A percentile compares a stretch with the other conserved stretches of the same genome.
Evolutionary conservation across 257 asterid species (phyloP).

Genomic region (Fraxinus quadrangulata): DNA sequence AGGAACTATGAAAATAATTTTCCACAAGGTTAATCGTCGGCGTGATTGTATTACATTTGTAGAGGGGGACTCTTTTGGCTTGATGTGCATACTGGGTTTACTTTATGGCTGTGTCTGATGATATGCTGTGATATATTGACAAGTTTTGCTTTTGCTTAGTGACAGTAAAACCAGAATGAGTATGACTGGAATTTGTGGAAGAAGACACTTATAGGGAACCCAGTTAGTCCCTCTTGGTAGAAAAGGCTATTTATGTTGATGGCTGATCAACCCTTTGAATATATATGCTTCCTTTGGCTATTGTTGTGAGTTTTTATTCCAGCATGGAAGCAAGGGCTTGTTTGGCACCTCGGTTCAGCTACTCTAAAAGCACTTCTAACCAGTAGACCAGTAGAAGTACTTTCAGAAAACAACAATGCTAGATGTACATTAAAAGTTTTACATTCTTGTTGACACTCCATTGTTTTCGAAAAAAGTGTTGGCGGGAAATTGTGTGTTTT

Average conservation of each 20-base stretch:
- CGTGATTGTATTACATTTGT: not conserved
- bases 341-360: too few relatives aligned
- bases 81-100: not conserved
- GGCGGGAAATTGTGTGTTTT: too few relatives aligned
- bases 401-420: too few relatives aligned
- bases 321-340: not conserved
- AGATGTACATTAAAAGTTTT: too few relatives aligned
- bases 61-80: not conserved
- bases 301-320: not conserved
- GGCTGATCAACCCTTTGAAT: not conserved
- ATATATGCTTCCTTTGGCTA: not conserved
- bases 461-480: too few relatives aligned
- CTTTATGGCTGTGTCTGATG: not conserved
- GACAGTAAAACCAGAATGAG: not conserved
- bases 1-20: not conserved
- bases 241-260: not conserved
- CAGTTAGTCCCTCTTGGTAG: not conserved
- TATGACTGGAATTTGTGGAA: not conserved
- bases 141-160: not conserved
- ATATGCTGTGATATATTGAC: not conserved
- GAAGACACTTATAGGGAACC: not conserved
- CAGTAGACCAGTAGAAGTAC: too few relatives aligned
- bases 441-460: too few relatives aligned
- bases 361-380: too few relatives aligned
- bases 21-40: not conserved